Evolutionary conservation across 495 filamentous ascomycete species (phyloP).

Genomic region (Acidomyces sp.): DNA sequence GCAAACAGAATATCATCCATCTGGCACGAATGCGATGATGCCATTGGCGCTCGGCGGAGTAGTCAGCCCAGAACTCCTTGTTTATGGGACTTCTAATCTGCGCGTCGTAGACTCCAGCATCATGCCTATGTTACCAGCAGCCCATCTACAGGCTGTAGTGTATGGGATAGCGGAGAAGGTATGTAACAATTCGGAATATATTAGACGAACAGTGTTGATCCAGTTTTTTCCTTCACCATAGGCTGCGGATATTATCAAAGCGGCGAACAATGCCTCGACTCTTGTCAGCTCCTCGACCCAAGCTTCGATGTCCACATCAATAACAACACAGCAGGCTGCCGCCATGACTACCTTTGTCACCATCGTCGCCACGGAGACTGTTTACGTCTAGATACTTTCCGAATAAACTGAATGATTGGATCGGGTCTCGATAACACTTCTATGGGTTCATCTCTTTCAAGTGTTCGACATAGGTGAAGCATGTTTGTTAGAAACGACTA

Average conservation of each 20-base stretch:
- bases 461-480: too few species aligned
- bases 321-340: neutral
- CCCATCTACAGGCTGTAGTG: slow-evolving; percentile 39
- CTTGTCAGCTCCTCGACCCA: neutral
- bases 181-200: neutral
- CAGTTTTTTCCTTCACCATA: too few species aligned
- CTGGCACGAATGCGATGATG: slow-evolving; percentile 40
- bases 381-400: slow-evolving; percentile 6
- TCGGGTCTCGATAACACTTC: too few species aligned
- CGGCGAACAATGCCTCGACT: slow-evolving; percentile 4
- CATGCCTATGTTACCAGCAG: slow-evolving; percentile 34
- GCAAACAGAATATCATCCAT: slow-evolving; percentile 28
- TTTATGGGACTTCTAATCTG: slow-evolving; percentile 39
- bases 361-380: slow-evolving; percentile 4
- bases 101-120: slow-evolving; percentile 32
- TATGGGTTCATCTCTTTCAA: too few species aligned
- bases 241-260: slow-evolving; percentile 17
- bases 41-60: slow-evolving; percentile 35
- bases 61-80: slow-evolving; percentile 35
- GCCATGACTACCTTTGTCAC: slow-evolving; percentile 2
- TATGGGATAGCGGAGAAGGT: slow-evolving; percentile 39
- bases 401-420: too few species aligned
- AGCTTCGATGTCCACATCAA: neutral
- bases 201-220: slow-evolving; percentile 1
- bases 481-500: too few species aligned